Evolutionary conservation across 1,284 basidiomycete species (phyloP).

Genomic region (Trichosporon sp.): DNA sequence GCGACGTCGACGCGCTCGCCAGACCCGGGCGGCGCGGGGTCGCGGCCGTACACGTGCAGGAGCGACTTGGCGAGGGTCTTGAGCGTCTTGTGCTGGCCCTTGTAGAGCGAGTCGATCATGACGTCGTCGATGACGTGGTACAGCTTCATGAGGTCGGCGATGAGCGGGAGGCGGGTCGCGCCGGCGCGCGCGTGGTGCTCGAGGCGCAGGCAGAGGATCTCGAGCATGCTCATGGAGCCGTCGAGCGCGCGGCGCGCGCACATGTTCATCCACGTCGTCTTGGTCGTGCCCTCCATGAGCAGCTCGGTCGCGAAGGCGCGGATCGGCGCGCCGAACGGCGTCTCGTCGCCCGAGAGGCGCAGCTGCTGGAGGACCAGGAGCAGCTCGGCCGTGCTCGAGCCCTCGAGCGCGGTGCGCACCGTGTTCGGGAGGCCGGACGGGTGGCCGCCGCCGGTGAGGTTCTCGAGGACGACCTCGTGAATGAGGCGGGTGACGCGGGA

Average conservation of each 20-base stretch:
- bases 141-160: constrained; percentile 6
- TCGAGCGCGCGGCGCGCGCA: constrained; percentile 10
- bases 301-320: neutral
- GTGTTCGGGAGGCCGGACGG: constrained; percentile 4
- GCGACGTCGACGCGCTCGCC: constrained; percentile 8
- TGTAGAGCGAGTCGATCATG: constrained; percentile 13
- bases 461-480: constrained; percentile 13
- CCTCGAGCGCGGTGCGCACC: constrained; percentile 10
- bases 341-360: neutral
- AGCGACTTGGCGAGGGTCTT: neutral
- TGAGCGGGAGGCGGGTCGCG: neutral
- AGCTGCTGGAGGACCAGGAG: constrained; percentile 8
- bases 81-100: constrained; percentile 9
- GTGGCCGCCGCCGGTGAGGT: neutral
- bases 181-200: constrained; percentile 9
- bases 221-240: constrained; percentile 3
- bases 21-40: neutral
- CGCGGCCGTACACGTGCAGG: constrained; percentile 1
- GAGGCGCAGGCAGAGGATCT: constrained; percentile 4
- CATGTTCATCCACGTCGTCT: constrained; percentile 3
- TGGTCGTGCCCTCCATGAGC: constrained; percentile 8
- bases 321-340: neutral
- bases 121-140: constrained; percentile 9
- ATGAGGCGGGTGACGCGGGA: neutral
- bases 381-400: neutral